These are phyloP conservation scores for Phyllosticta ampelicida DNA, from an alignment of 2,329 filamentous ascomycete genomes.

Conservation along the genomic window DNA sequence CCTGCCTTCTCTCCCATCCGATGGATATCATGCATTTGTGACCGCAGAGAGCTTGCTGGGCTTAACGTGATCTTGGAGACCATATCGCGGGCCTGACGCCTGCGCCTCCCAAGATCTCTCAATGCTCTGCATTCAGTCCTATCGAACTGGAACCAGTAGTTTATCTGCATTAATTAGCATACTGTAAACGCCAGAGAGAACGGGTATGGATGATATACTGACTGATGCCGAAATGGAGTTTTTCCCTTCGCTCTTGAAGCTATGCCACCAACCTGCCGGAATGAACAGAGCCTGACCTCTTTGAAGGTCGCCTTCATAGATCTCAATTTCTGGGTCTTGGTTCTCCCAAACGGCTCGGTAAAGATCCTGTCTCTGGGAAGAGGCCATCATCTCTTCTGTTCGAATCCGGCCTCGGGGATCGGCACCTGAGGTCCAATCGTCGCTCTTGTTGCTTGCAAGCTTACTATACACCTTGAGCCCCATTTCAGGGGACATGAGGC, in stretches of 20 bases:
- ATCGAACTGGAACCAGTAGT: constrained; percentile 72
- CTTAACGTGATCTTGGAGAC: background rate
- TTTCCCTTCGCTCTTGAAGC: constrained; percentile 53
- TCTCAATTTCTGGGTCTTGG: constrained; percentile 14
- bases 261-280: constrained; percentile 81
- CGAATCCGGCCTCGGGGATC: constrained; percentile 44
- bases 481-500: constrained; percentile 54
- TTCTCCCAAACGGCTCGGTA: constrained; percentile 60
- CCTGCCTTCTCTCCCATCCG: too few relatives aligned
- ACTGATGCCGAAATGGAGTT: constrained; percentile 48
- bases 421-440: background rate
- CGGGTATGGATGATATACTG: constrained; percentile 17
- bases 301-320: constrained; percentile 37
- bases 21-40: too few relatives aligned
- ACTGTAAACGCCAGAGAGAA: background rate
- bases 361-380: constrained; percentile 55
- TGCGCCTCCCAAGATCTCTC: background rate
- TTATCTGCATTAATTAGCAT: constrained; percentile 40
- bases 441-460: constrained; percentile 32
- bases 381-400: constrained; percentile 85
- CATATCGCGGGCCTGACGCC: background rate
- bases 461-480: constrained; percentile 52
- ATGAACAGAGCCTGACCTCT: constrained; percentile 68
- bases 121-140: too few relatives aligned
- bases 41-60: background rate